Base-by-base conservation (phyloP, 306 rosid species). In the Purshia tridentata region DNA sequence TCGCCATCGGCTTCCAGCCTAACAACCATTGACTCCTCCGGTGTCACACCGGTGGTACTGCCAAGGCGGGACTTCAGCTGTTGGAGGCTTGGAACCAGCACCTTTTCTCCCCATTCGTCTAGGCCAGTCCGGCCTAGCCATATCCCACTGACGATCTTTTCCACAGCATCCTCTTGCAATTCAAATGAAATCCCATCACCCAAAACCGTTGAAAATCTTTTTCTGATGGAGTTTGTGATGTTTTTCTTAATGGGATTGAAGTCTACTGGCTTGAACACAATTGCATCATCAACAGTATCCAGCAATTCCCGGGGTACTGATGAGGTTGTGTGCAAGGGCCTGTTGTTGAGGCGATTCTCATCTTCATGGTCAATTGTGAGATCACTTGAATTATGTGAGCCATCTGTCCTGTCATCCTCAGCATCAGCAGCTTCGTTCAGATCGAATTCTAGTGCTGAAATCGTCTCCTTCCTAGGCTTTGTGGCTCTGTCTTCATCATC, bases 371-470 rank as follows among this genome's bases (percentile, higher is more conserved):
- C 99, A 8, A 84, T 75, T 3, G 99, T 92, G 60, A 91, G 84
- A 70, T 91, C 99, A 57, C 99, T 95, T 45, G 98, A 95, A 84
- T 88, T 92, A 61, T 68, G 82, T n/a, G 98, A 95, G 1, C 98
- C 97, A 45, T 94, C 96, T 54, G 88, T 82, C 23, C 85, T 84
- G 65, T 88, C 92, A 1, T 85, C 90, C 74, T 88, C 97, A 19
- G 57, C 81, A 63, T 78, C 77, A 1, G 93, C 97, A 55, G 92
- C 73, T 85, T 92, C 93, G 53, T 95, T 95, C 9, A 95, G 89
- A 88, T 95, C 98, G 37, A 95, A 95, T 11, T 86, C 76, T 76
- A 91, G 66, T 20, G 84, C 82, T 4, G 84, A 72, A 76, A 69
- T 67, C 3, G 56, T 23, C 52, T 91, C 96, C 58, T 78, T 86